Base-by-base conservation (phyloP, 768 basidiomycete genomes). In the Pulveroboletus sp. region DNA sequence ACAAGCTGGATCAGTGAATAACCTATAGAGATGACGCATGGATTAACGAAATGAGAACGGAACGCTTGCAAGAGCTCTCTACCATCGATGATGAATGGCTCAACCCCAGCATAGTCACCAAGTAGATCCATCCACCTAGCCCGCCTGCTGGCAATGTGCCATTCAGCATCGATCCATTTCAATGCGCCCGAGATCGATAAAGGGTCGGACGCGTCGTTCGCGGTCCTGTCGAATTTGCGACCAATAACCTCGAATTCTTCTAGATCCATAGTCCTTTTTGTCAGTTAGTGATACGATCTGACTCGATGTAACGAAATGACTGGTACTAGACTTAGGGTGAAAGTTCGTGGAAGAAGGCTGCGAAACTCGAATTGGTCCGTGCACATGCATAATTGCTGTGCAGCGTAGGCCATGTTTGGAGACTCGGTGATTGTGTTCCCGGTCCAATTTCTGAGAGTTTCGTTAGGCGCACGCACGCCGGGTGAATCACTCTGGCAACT, bases 71-170 rank as follows among this genome's bases (percentile, higher is more conserved):
- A 45, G 1, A 35, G 54, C 60, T 31, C 47, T 23, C 16, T 61
- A 80, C 84, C 84, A 62, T 86, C 83, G 49, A 87, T 70, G 34
- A 85, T 57, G 58, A 87, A 87, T 14, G 74, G 73, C 59, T 87
- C 85, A 30, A 61, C 74, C 2, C 85, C 85, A 19, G 81, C 84
- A 61, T 85, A 86, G 58, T 85, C 85, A 4, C 83, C 83, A 24
- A 86, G 65, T 9, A 86, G 70, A 62, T 86, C 85, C 83, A 86
- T 85, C 80, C 77, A 79, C 49, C 79, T 61, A 12, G 72, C 74
- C 23, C 60, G 51, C 49, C 71, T 66, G 59, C 64, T 67, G 23
- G 64, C 61, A 24, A 62, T 54, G 51, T 72, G 77, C 77, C 77
- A 79, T 38, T 49, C 49, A 13, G 50, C 53, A 54, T 76, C 73